Percentiles rank a stretch among this genome's conserved stretches.
phyloP scores from a whole-genome alignment of 2,329 filamentous ascomycete genomes.

The Fusarium sterilihyphosum region DNA sequence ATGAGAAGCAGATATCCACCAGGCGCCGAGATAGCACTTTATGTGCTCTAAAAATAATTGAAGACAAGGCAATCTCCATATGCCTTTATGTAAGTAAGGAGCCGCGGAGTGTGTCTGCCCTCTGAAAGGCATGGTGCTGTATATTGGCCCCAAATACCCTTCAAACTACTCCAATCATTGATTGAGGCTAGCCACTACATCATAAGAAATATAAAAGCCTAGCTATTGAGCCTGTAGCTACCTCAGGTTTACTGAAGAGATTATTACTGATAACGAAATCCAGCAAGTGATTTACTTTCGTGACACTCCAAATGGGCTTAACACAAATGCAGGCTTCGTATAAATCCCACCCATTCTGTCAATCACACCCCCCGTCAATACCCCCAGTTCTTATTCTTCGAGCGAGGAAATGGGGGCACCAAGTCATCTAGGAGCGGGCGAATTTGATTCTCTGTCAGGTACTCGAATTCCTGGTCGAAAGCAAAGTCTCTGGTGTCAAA shows the following conservation, averaged over 20 bases:
- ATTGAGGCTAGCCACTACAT: neutral
- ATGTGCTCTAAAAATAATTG: neutral
- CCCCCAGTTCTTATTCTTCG: neutral
- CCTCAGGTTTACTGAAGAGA: neutral
- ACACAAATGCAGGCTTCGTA: neutral
- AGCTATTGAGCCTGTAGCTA: neutral
- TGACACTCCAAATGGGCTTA: neutral
- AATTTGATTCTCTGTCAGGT: neutral
- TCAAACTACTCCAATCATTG: neutral
- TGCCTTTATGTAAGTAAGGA: neutral
- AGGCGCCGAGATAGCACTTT: neutral
- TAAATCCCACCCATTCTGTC: neutral
- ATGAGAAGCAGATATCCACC: neutral
- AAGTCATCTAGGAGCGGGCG: neutral
- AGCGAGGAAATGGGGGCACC: neutral
- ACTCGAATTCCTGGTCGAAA: conserved; percentile 1
- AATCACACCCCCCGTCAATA: neutral
- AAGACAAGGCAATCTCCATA: neutral
- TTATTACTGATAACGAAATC: no score
- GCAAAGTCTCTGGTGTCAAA: conserved; percentile 29
- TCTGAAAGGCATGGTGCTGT: neutral
- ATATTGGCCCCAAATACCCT: neutral
- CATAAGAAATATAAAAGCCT: neutral
- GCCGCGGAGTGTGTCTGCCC: neutral
- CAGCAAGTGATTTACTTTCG: neutral